Evolutionary conservation across 2,329 filamentous ascomycete genomes (phyloP).

Genomic region (Westerdykella ornata): DNA sequence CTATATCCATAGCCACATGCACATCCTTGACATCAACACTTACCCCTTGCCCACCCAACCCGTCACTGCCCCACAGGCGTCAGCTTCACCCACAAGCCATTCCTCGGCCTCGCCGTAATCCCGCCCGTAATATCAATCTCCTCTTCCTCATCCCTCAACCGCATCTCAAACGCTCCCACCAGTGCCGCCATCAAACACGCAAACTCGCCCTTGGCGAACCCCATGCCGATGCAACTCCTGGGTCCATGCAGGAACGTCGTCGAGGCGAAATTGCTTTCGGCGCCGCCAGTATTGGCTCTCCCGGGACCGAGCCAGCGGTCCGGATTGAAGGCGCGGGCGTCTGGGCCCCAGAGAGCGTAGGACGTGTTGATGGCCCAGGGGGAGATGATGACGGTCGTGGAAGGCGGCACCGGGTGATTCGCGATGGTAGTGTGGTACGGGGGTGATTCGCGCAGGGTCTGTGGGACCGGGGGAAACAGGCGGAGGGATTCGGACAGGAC

Average conservation of each 20-base stretch:
- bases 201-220: constrained; percentile 78
- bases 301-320: constrained; percentile 49
- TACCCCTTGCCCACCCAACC: constrained; percentile 40
- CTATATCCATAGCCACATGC: no score
- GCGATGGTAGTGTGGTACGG: constrained; percentile 58
- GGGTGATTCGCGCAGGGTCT: constrained; percentile 60
- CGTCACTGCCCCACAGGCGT: constrained; percentile 61
- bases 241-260: constrained; percentile 83
- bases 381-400: constrained; percentile 60
- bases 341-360: constrained; percentile 64
- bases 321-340: constrained; percentile 69
- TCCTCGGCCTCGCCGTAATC: constrained; percentile 65
- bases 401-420: constrained; percentile 60
- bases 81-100: constrained; percentile 63
- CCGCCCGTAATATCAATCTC: constrained; percentile 62
- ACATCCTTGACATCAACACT: no score
- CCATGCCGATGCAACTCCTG: constrained; percentile 74
- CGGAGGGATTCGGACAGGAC: constrained; percentile 73
- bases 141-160: constrained; percentile 53
- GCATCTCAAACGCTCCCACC: constrained; percentile 66
- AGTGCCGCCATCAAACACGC: constrained; percentile 72
- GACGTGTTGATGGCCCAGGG: constrained; percentile 65
- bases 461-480: constrained; percentile 62
- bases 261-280: constrained; percentile 67
- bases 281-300: constrained; percentile 58